Evolutionary conservation across 768 basidiomycete genomes (phyloP), one percentile per base, ranked within the genome.

Genomic region (Lactarius indigo): DNA sequence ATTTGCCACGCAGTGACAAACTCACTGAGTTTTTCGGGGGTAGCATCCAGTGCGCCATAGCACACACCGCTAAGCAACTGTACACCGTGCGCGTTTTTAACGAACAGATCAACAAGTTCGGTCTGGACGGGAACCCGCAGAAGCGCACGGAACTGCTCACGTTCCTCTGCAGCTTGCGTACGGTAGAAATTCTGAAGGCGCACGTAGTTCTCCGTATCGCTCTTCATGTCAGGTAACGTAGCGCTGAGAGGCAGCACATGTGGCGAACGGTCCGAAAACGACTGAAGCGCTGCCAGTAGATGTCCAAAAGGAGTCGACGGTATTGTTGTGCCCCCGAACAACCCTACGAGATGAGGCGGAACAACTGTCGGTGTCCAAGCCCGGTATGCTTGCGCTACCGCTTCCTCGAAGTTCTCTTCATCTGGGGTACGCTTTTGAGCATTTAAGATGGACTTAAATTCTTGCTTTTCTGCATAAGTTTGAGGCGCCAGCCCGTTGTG

Each of bases 371-470:
- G 79, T 0, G 85, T 85, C 88, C 87, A 95, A 63, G 85, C 85
- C 31, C 91, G 87, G 75, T 92, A 96, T 0, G 91, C 92, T 74
- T 97, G 92, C 8, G 89, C 82, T 72, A 90, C 85, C 2, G 96
- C 96, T 76, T 98, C 96, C 67, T 97, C 96, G 74, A 95, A 95
- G 78, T 98, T 99, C 80, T 99, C 97, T 74, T 98, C 94, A 74
- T 99, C 97, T 0, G 78, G 71, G 72, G 93, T 94, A 64, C 83
- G 74, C 72, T 88, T 87, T 81, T 88, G 84, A 1, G 78, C 78
- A n/a, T 80, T 76, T 54, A 98, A 78, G 3, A 62, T 63, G 39
- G 83, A 78, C 73, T 95, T 94, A 82, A 98, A 96, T 33, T 83
- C 86, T 68, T 88, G 83, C 72, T 90, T 87, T 71, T 97, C 92